A percentile compares a stretch with the other conserved stretches of the same genome.
Evolutionary conservation across 345 rosid species (phyloP).

Genomic region (Syzygium grande): DNA sequence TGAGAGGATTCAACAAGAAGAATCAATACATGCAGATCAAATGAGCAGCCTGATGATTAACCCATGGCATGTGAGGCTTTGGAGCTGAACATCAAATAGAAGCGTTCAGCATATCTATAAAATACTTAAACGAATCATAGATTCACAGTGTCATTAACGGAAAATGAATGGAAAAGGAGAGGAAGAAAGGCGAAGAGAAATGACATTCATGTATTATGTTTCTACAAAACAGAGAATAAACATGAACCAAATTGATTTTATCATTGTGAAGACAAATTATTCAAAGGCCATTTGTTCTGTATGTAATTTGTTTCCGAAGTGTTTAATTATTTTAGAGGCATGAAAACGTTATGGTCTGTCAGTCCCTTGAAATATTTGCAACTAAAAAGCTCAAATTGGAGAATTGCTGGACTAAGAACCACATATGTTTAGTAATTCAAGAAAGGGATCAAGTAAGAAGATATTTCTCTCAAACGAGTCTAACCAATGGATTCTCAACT

Average conservation of each 20-base stretch:
- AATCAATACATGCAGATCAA: background rate
- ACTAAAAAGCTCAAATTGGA: background rate
- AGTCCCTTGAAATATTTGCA: background rate
- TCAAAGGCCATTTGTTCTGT: background rate
- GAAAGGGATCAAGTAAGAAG: background rate
- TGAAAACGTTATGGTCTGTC: background rate
- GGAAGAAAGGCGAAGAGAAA: background rate
- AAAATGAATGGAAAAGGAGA: background rate
- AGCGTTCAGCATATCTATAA: background rate
- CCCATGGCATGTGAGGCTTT: background rate
- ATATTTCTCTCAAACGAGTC: background rate
- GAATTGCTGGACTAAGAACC: background rate
- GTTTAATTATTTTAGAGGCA: background rate
- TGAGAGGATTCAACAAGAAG: background rate
- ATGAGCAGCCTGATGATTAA: background rate
- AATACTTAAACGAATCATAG: background rate
- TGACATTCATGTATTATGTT: background rate
- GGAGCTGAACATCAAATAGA: background rate
- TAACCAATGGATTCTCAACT: background rate
- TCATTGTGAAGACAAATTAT: background rate
- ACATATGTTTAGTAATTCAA: background rate
- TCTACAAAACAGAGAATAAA: background rate
- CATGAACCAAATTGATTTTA: background rate
- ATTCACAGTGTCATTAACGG: background rate
- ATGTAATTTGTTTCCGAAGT: background rate